A percentile compares a stretch with the other conserved stretches of the same genome.
Conservation (phyloP, 1,284 basidiomycete species). For the Megacollybia platyphylla region DNA sequence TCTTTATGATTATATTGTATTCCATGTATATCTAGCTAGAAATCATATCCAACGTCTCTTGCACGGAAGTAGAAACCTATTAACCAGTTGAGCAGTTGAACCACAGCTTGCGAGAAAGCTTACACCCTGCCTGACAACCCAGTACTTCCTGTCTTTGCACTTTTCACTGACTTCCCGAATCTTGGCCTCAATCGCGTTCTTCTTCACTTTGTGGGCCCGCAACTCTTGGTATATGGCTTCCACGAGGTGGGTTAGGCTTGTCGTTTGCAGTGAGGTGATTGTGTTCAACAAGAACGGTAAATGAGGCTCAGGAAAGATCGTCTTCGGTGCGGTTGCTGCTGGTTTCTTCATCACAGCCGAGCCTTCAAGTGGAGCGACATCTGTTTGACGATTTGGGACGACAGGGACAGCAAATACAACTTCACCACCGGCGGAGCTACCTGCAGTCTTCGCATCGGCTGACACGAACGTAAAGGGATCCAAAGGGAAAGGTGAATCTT, state of each 20-base stretch:
- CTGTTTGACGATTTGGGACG: slow-evolving; percentile 17
- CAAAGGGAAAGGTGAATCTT: slow-evolving; percentile 63
- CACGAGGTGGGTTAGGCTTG: slow-evolving; percentile 51
- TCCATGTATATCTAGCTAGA: too few relatives aligned
- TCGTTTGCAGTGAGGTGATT: slow-evolving; percentile 41
- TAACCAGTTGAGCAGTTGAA: background rate
- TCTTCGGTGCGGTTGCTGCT: slow-evolving; percentile 29
- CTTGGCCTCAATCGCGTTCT: slow-evolving; percentile 72
- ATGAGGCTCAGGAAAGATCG: slow-evolving; percentile 53
- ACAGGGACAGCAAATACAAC: slow-evolving; percentile 24
- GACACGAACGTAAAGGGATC: slow-evolving; percentile 72
- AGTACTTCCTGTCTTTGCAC: slow-evolving; percentile 53
- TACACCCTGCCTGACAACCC: slow-evolving; percentile 43
- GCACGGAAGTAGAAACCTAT: background rate
- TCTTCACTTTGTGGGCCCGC: slow-evolving; percentile 55
- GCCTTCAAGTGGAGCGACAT: slow-evolving; percentile 2
- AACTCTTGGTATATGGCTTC: slow-evolving; percentile 63
- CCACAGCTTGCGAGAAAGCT: background rate
- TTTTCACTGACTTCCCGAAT: slow-evolving; percentile 64
- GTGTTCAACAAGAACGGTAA: slow-evolving; percentile 44
- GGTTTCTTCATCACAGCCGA: slow-evolving; percentile 15
- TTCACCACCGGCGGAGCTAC: slow-evolving; percentile 9
- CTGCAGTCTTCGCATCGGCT: slow-evolving; percentile 10
- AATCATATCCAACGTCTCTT: too few relatives aligned
- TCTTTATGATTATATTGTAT: slow-evolving; percentile 23